Evolutionary conservation across 2,329 filamentous ascomycete species (phyloP), one percentile per base, ranked within the genome.

Genomic region (Biscogniauxia mediterranea): DNA sequence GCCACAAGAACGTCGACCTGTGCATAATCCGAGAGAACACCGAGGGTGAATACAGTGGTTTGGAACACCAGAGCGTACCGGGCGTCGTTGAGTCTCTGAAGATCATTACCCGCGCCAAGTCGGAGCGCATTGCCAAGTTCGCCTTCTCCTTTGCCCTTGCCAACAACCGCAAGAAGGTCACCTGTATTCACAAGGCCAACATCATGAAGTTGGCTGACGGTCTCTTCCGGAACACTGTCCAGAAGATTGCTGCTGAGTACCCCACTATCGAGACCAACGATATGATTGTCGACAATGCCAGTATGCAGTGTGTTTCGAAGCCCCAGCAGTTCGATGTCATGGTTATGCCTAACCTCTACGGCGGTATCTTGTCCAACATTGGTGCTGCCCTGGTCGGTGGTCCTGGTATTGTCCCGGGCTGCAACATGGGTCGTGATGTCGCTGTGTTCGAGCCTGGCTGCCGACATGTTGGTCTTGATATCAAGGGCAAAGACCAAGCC

Each of bases 1-100:
- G 95, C 78, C 95, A 99, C 86, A 90, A 96, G 80, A 87, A 95
- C 79, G 92, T 99, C 78, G 95, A 99, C 79, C 88, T 98, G 71
- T 97, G 93, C 88, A 97, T 99, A 81, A 97, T 99, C 81, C 95
- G 95, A 82, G 95, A 99, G 85, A 99, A 99, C 86, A 99, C 95
- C 76, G 95, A 99, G 86, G 95, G 95, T 76, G 95, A 99, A 85
- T 99, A 99, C 86, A 97, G 93, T 68, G 95, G 95, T 65, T 89
- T 99, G 65, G 95, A 99, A 86, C 95, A 99, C 84, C 94, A 98
- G 85, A 96, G 92, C 66, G 95, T 99, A 57, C 86, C 85, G 69
- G 95, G 95, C 71, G 95, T 99, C 71, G 95, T 99, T 72, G 95
- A 99, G 85, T 97, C 94, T 56, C 91, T 99, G 80, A 99, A 99